Base-by-base conservation (phyloP, 345 rosid species). In the Chamaenerion angustifolium region DNA sequence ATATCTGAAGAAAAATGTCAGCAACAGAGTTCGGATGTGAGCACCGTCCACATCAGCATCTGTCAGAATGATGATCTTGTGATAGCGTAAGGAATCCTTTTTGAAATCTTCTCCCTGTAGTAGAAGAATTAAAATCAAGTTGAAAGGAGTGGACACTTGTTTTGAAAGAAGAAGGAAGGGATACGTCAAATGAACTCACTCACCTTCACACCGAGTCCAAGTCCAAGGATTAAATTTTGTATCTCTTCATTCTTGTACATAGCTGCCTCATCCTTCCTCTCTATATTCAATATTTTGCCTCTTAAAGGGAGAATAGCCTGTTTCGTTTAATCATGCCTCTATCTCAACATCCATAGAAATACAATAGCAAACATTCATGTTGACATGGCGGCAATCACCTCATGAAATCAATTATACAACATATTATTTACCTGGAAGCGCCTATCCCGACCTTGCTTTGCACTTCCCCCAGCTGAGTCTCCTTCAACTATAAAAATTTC, bases 31-130 rank as follows among this genome's bases (percentile, higher is more conserved):
- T 41, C 96, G 69, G 59, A 93, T 93, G 65, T 93, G 99, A 60
- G 99, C 99, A 66, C 96, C 99, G 72, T 93, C 99, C 52, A 93
- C 96, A 69, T 93, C 99, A 55, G 99, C 99, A 81, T 93, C 99
- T 41, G 99, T 93, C 64, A 93, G 71, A 64, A 93, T 85, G 68
- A 93, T 88, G 62, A 93, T 85, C 76, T 81, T 88, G 57, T 93
- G 94, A 74, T 93, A 93, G 16, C 96, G 94, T 21, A 93, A 54
- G 56, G 78, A 79, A 48, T 85, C 95, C 61, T 74, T 80, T 59
- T 71, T 82, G 45, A 93, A 88, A 53, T 88, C 95, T 65, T 93
- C 99, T 31, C 96, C 96, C 99, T 93, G 68, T 31, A 65, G 56
- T 43, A 10, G 72, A 47, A 45, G 58, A 47, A 31, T 48, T 35